Percentiles rank a stretch among this genome's conserved stretches.
Evolutionary conservation across 139 green algal genomes (phyloP).

Genomic region (Closterium sp.): DNA sequence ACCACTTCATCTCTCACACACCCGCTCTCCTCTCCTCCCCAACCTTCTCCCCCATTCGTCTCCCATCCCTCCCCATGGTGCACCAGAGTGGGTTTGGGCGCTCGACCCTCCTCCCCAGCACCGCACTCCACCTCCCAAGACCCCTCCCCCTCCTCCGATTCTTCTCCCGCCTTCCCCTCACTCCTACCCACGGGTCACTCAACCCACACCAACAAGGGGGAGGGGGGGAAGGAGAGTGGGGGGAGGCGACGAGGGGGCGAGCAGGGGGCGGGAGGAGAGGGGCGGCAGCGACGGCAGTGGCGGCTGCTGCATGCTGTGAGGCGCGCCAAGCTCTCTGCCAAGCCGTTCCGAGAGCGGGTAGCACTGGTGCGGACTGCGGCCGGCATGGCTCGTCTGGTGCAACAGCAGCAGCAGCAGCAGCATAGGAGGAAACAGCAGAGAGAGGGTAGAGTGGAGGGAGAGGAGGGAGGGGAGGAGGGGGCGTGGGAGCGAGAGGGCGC

Average conservation of each 20-base stretch:
- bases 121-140: not conserved
- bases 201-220: no score
- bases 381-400: not conserved
- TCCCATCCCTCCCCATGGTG: no score
- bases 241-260: not conserved
- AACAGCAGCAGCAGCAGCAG: not conserved
- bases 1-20: not conserved
- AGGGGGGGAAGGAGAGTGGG: not conserved
- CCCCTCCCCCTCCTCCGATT: not conserved
- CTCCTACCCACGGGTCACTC: no score
- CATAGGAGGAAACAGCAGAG: not conserved
- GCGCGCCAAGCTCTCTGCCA: not conserved
- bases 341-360: not conserved
- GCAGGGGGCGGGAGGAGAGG: not conserved
- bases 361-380: not conserved
- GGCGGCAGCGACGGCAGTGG: not conserved
- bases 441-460: not conserved
- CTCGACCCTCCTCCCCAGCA: no score
- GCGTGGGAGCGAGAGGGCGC: not conserved
- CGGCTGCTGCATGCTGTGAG: not conserved
- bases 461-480: not conserved
- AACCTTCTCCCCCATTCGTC: not conserved
- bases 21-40: not conserved
- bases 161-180: not conserved
- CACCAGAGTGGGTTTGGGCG: not conserved